phyloP scores from a whole-genome alignment of 495 filamentous ascomycete species.

The Evansstolkia leycettana region DNA sequence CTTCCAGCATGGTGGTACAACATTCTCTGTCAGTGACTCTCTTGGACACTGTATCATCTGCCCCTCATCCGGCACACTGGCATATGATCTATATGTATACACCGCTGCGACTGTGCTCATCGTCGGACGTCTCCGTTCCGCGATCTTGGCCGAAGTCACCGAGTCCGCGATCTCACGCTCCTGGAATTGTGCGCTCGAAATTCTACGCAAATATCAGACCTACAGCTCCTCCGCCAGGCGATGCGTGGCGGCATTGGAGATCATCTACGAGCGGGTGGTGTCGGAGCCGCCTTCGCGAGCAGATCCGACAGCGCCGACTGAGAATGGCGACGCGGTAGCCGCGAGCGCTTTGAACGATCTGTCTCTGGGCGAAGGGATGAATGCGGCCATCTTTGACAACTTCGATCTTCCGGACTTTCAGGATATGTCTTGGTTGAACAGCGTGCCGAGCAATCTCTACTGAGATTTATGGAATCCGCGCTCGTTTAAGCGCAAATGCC shows the following conservation, averaged over 20 bases:
- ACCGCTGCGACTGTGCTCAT: slow-evolving; percentile 28
- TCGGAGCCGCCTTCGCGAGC: slow-evolving; percentile 8
- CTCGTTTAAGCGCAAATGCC: slow-evolving; percentile 1
- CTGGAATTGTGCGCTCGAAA: slow-evolving; percentile 21
- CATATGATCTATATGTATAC: slow-evolving; percentile 16
- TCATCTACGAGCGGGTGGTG: slow-evolving; percentile 23
- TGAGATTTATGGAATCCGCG: not conserved
- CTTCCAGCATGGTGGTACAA: slow-evolving; percentile 32
- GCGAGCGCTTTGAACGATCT: slow-evolving; percentile 11
- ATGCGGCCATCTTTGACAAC: slow-evolving; percentile 15
- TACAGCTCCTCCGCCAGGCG: slow-evolving; percentile 23
- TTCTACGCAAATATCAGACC: slow-evolving; percentile 22
- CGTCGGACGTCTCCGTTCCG: slow-evolving; percentile 19
- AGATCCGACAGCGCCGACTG: not conserved
- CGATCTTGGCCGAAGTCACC: slow-evolving; percentile 17
- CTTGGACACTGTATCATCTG: too few relatives aligned
- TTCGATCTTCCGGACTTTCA: slow-evolving; percentile 24
- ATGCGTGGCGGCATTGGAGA: slow-evolving; percentile 27
- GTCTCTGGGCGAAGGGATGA: slow-evolving; percentile 19
- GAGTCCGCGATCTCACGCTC: slow-evolving; percentile 14
- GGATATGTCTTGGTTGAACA: slow-evolving; percentile 30
- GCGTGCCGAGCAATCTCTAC: slow-evolving; percentile 22
- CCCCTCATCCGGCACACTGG: not conserved
- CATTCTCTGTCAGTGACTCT: slow-evolving; percentile 26
- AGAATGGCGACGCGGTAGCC: not conserved